Percentiles rank a stretch among this genome's conserved stretches.
These are phyloP conservation scores for Posidonia oceanica DNA, from an alignment of 116 monocot genomes.

Conservation along the genomic window DNA sequence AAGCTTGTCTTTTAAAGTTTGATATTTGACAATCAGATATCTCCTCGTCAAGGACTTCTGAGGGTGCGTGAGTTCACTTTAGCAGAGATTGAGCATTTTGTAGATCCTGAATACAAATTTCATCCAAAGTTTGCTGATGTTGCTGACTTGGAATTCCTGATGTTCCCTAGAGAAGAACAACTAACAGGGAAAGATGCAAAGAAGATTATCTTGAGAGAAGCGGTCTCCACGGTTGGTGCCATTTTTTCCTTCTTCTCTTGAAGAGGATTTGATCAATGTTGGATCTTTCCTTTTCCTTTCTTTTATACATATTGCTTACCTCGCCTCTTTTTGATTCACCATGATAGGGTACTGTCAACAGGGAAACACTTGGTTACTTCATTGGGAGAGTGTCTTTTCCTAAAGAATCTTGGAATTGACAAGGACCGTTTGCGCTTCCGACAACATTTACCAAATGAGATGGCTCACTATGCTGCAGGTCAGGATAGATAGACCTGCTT, in stretches of 20 bases:
- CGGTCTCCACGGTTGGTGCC: constrained; percentile 58
- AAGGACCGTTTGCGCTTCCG: constrained; percentile 80
- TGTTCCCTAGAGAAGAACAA: constrained; percentile 77
- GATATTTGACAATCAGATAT: constrained; percentile 43
- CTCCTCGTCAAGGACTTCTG: constrained; percentile 93
- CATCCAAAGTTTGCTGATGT: constrained; percentile 91
- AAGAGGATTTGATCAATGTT: too few relatives aligned
- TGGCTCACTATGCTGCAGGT: constrained; percentile 99
- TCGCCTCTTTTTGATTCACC: too few relatives aligned
- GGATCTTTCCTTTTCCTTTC: too few relatives aligned
- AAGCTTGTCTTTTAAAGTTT: background rate
- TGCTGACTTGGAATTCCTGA: too few relatives aligned
- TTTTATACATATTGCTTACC: too few relatives aligned
- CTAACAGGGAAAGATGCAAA: constrained; percentile 48
- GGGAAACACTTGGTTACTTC: too few relatives aligned
- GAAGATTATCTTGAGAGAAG: constrained; percentile 47
- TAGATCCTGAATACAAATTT: constrained; percentile 90
- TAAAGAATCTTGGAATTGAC: constrained; percentile 78
- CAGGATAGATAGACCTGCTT: constrained; percentile 93
- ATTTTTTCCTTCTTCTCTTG: constrained; percentile 53
- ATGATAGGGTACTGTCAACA: too few relatives aligned
- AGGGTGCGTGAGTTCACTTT: constrained; percentile 91
- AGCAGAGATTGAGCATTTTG: constrained; percentile 97
- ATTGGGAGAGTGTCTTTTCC: too few relatives aligned
- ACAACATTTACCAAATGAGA: constrained; percentile 96